Conservation (phyloP, 768 basidiomycete genomes). For the Tricholoma terreum region DNA sequence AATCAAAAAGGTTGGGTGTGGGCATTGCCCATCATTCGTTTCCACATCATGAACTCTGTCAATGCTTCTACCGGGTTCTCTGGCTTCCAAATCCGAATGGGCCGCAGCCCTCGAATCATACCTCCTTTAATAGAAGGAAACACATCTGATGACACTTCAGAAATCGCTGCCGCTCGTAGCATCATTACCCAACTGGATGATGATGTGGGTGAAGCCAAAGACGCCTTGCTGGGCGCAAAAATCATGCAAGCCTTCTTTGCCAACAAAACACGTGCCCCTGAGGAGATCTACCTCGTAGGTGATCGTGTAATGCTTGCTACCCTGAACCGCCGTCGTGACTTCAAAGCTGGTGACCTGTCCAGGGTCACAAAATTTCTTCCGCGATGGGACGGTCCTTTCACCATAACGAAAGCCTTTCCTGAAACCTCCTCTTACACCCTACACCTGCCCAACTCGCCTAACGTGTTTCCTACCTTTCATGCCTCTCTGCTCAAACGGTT, state of each 20-base stretch:
- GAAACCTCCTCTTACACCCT: too few species aligned
- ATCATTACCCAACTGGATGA: conserved; percentile 6
- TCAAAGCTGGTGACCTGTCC: conserved; percentile 21
- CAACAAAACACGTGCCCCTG: neutral
- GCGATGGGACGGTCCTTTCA: conserved; percentile 31
- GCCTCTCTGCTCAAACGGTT: too few species aligned
- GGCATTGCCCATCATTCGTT: conserved; percentile 20
- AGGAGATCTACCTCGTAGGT: neutral
- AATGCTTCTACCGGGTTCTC: conserved; percentile 19
- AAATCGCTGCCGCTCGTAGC: neutral
- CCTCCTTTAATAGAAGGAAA: conserved; percentile 16
- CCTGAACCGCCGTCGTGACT: conserved; percentile 16
- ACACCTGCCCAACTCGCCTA: too few species aligned
- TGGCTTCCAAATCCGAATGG: neutral
- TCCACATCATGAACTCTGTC: conserved; percentile 22
- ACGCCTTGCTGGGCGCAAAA: neutral
- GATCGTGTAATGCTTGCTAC: conserved; percentile 30
- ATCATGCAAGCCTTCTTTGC: neutral
- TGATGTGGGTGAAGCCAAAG: neutral
- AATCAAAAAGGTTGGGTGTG: too few species aligned
- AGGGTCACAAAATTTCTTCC: conserved; percentile 13
- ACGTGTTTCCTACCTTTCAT: too few species aligned
- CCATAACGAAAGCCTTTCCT: conserved; percentile 12
- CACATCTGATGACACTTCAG: neutral
- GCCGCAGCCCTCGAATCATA: conserved; percentile 15